These are phyloP conservation scores for Backusella tarrabulga DNA, from an alignment of 192 early-diverging fungal genomes.

Conservation along the genomic window DNA sequence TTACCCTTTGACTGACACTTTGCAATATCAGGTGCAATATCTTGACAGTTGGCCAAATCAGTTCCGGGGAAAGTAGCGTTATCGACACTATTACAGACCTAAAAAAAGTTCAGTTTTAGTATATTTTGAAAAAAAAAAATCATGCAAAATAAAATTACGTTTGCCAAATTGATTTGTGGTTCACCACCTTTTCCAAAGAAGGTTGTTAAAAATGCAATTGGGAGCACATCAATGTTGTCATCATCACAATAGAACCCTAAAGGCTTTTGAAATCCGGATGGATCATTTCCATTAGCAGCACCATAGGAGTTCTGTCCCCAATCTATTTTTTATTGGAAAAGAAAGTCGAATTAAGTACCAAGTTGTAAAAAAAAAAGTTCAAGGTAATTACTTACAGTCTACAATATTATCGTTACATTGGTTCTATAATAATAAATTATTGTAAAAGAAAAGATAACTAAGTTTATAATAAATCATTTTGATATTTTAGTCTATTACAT, in stretches of 20 bases:
- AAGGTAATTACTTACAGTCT: conserved; percentile 22
- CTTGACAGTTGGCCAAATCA: conserved; percentile 52
- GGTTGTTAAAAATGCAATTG: conserved; percentile 56
- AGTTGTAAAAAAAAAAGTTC: background rate
- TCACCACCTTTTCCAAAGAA: conserved; percentile 44
- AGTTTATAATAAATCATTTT: background rate
- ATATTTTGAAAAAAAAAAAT: conserved; percentile 4
- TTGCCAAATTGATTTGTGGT: conserved; percentile 58
- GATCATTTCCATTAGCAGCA: conserved; percentile 32
- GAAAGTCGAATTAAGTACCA: background rate
- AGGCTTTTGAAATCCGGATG: conserved; percentile 25
- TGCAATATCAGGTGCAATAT: conserved; percentile 59
- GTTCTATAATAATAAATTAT: conserved; percentile 11
- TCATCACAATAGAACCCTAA: conserved; percentile 58
- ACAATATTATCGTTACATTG: conserved; percentile 35
- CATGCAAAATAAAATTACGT: conserved; percentile 15
- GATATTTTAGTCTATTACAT: background rate
- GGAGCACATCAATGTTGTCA: conserved; percentile 54
- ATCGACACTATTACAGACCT: conserved; percentile 43
- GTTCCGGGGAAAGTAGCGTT: conserved; percentile 50
- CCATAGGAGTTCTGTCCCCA: conserved; percentile 45
- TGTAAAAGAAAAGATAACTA: background rate
- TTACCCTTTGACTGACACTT: conserved; percentile 66
- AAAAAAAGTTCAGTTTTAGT: background rate
- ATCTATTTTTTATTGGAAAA: conserved; percentile 15